These are phyloP conservation scores for Marasmius fiardii DNA, from an alignment of 1,284 basidiomycete species.

Conservation along the genomic window DNA sequence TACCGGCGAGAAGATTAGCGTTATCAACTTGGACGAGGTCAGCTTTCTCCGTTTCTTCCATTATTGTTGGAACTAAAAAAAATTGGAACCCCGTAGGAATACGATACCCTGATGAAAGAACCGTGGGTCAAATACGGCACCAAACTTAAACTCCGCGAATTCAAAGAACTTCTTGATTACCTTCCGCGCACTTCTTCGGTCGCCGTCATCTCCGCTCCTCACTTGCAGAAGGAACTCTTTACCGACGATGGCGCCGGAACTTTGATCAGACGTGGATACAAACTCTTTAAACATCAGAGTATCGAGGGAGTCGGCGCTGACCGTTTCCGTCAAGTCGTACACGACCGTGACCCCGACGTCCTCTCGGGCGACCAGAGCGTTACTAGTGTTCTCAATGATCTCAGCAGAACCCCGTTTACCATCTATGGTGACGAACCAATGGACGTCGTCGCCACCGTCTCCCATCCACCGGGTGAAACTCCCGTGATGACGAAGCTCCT, in stretches of 20 bases:
- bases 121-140: conserved; percentile 99
- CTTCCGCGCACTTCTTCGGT: conserved; percentile 98
- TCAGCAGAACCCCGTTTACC: conserved; percentile 84
- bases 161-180: conserved; percentile 98
- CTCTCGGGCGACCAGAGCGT: conserved; percentile 83
- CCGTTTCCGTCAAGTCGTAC: conserved; percentile 88
- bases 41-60: conserved; percentile 16
- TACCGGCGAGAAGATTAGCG: conserved; percentile 90
- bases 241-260: conserved; percentile 98
- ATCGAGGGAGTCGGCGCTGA: conserved; percentile 89
- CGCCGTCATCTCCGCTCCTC: conserved; percentile 93
- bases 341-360: conserved; percentile 94
- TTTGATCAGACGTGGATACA: conserved; percentile 96
- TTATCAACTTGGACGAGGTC: conserved; percentile 97
- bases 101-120: conserved; percentile 95
- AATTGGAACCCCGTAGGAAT: conserved; percentile 60
- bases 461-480: conserved; percentile 85
- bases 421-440: conserved; percentile 98
- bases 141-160: conserved; percentile 98
- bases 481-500: conserved; percentile 94
- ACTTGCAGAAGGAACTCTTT: conserved; percentile 97
- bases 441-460: conserved; percentile 93
- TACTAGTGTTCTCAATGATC: conserved; percentile 82
- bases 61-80: conserved; percentile 1
- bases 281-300: conserved; percentile 87